A percentile compares a stretch with the other conserved stretches of the same genome.
phyloP scores from a whole-genome alignment of 202 grass and related monocot species.

The Zizania palustris region DNA sequence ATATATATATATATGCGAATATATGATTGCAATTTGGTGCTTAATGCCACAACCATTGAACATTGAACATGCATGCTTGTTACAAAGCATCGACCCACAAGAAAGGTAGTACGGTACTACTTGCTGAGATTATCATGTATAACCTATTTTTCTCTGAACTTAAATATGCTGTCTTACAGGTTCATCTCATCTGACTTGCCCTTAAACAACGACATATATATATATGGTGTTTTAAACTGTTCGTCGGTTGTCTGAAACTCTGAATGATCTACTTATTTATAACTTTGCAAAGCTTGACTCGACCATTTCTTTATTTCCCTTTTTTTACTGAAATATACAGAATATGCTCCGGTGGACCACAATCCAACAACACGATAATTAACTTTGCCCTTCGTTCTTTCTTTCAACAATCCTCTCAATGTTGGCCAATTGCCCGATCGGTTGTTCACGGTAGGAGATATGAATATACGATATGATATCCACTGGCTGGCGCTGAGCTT shows the following conservation, averaged over 20 bases:
- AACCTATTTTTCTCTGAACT: neutral
- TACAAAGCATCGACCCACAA: neutral
- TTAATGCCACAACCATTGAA: constrained; percentile 17
- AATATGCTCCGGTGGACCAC: too few species aligned
- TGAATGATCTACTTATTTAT: neutral
- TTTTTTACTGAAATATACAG: neutral
- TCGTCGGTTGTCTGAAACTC: neutral
- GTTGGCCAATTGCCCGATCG: neutral
- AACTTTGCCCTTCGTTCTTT: too few species aligned
- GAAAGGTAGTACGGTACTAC: neutral
- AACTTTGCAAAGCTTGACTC: neutral
- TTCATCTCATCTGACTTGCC: neutral
- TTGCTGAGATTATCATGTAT: neutral
- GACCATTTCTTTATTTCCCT: neutral
- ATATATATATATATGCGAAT: too few species aligned
- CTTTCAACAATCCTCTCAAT: neutral
- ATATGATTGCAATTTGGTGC: neutral
- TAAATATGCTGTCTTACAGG: neutral
- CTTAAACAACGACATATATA: neutral
- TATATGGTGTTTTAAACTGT: neutral
- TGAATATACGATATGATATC: too few species aligned
- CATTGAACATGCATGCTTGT: neutral
- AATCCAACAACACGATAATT: neutral
- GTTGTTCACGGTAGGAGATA: constrained; percentile 22
- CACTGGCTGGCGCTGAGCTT: neutral